Conservation (phyloP, 2,329 filamentous ascomycete genomes). For the Penicillium sp. region DNA sequence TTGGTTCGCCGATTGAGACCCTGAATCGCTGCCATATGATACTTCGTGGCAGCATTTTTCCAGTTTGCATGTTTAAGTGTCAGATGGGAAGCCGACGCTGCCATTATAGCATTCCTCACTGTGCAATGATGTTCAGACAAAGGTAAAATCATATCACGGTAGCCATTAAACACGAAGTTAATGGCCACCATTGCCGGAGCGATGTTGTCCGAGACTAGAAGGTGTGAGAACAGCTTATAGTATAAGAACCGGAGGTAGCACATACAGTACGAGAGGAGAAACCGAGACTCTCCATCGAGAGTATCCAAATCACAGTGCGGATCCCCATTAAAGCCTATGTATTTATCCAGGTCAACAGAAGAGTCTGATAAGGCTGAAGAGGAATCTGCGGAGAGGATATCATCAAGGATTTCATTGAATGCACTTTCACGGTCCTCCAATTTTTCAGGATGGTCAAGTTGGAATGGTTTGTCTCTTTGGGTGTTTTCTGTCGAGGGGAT, state of each 20-base stretch:
- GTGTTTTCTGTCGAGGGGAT: not conserved
- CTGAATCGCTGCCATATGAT: slow-evolving; percentile 8
- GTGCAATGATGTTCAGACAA: slow-evolving; percentile 14
- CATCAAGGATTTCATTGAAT: not conserved
- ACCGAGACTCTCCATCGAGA: slow-evolving; percentile 3
- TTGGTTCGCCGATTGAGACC: not conserved
- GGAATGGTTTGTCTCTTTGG: too few species aligned
- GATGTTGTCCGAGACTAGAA: slow-evolving; percentile 17
- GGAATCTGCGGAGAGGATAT: not conserved
- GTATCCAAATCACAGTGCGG: not conserved
- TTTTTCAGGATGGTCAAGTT: too few species aligned
- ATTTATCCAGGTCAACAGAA: too few species aligned
- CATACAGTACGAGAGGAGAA: slow-evolving; percentile 6
- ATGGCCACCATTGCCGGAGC: slow-evolving; percentile 20
- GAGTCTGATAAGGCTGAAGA: not conserved
- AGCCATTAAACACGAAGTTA: slow-evolving; percentile 19
- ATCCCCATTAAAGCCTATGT: too few species aligned
- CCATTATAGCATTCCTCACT: slow-evolving; percentile 15
- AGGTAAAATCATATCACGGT: slow-evolving; percentile 17
- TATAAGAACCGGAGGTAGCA: too few species aligned
- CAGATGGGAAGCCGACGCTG: slow-evolving; percentile 16
- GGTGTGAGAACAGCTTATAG: slow-evolving; percentile 5
- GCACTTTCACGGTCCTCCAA: not conserved
- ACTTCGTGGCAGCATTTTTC: not conserved
- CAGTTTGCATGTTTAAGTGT: not conserved